Conservation (phyloP, 805 yeast genomes). For the Teunomyces lycoperdinae region DNA sequence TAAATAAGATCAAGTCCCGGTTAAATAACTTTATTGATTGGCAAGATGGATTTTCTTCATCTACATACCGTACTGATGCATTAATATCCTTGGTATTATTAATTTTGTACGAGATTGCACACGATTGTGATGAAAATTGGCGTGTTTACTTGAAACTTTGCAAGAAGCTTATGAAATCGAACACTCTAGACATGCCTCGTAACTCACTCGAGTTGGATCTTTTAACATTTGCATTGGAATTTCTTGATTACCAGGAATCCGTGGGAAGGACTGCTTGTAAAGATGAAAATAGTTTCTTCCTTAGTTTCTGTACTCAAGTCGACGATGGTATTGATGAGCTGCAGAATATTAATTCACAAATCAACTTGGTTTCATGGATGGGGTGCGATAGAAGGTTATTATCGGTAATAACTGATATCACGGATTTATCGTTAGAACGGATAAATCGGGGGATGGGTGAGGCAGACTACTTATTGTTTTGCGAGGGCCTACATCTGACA, state of each 20-base stretch:
- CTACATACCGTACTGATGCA: conserved; percentile 12
- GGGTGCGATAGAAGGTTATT: conserved; percentile 27
- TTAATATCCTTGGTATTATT: conserved; percentile 20
- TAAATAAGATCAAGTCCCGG: conserved; percentile 9
- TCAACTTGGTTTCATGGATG: conserved; percentile 26
- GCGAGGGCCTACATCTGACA: conserved; percentile 14
- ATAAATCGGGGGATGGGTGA: conserved; percentile 11
- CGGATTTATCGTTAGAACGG: conserved; percentile 31
- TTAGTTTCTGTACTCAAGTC: conserved; percentile 11
- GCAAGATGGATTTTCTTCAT: conserved; percentile 3
- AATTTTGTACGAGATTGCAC: conserved; percentile 25
- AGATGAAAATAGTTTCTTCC: conserved; percentile 21
- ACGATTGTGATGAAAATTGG: conserved; percentile 24
- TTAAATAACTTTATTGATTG: conserved; percentile 1
- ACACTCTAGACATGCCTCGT: conserved; percentile 16
- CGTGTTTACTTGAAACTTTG: conserved; percentile 17
- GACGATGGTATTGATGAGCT: not conserved
- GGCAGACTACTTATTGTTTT: conserved; percentile 11
- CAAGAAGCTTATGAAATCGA: conserved; percentile 15
- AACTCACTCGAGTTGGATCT: conserved; percentile 18
- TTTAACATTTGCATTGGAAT: conserved; percentile 21
- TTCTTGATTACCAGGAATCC: conserved; percentile 23
- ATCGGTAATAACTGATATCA: conserved; percentile 26
- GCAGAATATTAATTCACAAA: conserved; percentile 5
- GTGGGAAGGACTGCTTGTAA: conserved; percentile 31